Conservation (phyloP, 257 asterid genomes). For the Leonotis leonurus region DNA sequence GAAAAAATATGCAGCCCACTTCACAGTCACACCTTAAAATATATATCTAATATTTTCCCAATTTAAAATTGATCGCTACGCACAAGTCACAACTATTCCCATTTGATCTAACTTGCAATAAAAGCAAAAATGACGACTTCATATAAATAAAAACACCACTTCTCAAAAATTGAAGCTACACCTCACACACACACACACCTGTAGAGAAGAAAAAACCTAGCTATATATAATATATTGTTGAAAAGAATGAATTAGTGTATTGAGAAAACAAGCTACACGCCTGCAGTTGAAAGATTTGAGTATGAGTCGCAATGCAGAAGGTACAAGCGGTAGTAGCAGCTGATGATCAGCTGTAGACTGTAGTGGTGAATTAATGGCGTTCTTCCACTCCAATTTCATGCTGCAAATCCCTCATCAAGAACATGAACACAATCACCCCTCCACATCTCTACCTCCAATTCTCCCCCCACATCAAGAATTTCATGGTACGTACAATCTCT, state of each 20-base stretch:
- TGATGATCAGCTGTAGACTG: constrained; percentile 47
- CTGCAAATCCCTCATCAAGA: constrained; percentile 59
- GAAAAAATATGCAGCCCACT: constrained; percentile 46
- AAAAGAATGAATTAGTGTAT: constrained; percentile 30
- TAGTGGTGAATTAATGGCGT: constrained; percentile 50
- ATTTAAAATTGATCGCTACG: too few relatives aligned
- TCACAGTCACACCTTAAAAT: constrained; percentile 36
- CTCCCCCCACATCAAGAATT: constrained; percentile 42
- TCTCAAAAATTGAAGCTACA: constrained; percentile 28
- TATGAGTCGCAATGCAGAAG: constrained; percentile 16
- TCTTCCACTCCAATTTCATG: constrained; percentile 76
- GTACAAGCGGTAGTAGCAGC: constrained; percentile 13
- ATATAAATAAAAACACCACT: constrained; percentile 35
- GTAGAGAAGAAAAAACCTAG: too few relatives aligned
- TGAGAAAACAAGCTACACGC: neutral
- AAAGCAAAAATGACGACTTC: constrained; percentile 24
- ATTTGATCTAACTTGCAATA: constrained; percentile 23
- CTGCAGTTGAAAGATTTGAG: constrained; percentile 1
- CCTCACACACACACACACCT: constrained; percentile 2
- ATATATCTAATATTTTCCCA: neutral
- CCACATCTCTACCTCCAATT: constrained; percentile 33
- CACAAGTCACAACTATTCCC: constrained; percentile 3
- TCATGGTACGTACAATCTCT: constrained; percentile 22
- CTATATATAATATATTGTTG: too few relatives aligned
- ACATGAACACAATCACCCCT: constrained; percentile 26